Conservation (phyloP, 2,329 filamentous ascomycete species). For the Xylariales sp. region DNA sequence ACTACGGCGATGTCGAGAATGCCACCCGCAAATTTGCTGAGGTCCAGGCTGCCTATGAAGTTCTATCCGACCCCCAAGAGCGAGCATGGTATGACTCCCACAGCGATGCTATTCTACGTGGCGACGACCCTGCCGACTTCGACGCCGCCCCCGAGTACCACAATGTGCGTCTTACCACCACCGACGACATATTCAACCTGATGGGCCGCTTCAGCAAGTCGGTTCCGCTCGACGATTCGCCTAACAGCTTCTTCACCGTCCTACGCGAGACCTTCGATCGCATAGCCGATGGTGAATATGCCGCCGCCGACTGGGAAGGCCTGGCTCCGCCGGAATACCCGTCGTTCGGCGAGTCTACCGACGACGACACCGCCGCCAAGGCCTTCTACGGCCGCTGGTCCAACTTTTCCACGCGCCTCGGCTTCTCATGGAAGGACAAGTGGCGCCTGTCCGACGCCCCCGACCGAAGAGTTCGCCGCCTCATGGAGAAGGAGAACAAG, state of each 20-base stretch:
- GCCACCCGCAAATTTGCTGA: slow-evolving; percentile 90
- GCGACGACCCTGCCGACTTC: slow-evolving; percentile 64
- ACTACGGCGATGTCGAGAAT: slow-evolving; percentile 84
- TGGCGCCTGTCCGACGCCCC: slow-evolving; percentile 87
- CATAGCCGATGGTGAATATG: slow-evolving; percentile 82
- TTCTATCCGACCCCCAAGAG: slow-evolving; percentile 96
- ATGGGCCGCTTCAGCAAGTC: slow-evolving; percentile 83
- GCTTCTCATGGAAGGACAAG: slow-evolving; percentile 89
- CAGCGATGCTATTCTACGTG: slow-evolving; percentile 82
- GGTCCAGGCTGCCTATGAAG: slow-evolving; percentile 91
- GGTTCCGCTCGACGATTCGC: slow-evolving; percentile 82
- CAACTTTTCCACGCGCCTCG: slow-evolving; percentile 84
- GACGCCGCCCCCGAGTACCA: slow-evolving; percentile 69
- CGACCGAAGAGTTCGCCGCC: slow-evolving; percentile 81
- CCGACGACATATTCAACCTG: slow-evolving; percentile 80
- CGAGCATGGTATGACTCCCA: slow-evolving; percentile 98
- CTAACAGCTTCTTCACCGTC: slow-evolving; percentile 86
- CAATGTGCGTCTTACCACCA: slow-evolving; percentile 80
- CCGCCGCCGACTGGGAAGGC: slow-evolving; percentile 76
- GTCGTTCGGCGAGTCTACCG: slow-evolving; percentile 81
- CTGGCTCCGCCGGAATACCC: slow-evolving; percentile 76
- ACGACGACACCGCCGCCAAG: slow-evolving; percentile 78
- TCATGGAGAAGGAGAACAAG: slow-evolving; percentile 97
- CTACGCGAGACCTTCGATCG: slow-evolving; percentile 81
- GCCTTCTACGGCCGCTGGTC: slow-evolving; percentile 86